These are phyloP conservation scores for Acephala macrosclerotiorum DNA, from an alignment of 2,329 filamentous ascomycete genomes.

Conservation along the genomic window DNA sequence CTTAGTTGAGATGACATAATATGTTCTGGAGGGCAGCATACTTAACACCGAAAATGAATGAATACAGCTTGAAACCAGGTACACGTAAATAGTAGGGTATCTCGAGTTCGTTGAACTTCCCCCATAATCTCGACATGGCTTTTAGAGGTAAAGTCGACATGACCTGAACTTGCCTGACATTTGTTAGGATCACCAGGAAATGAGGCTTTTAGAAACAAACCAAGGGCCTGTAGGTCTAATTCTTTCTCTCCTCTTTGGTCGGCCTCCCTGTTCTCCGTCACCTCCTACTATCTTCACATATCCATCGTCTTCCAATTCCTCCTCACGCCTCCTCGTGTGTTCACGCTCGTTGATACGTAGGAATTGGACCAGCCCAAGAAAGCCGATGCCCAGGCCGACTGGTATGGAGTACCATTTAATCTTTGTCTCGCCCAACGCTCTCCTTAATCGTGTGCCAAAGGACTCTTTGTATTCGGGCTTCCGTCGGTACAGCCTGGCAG, in stretches of 20 bases:
- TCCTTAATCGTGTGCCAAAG: conserved; percentile 54
- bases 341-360: conserved; percentile 64
- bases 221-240: conserved; percentile 74
- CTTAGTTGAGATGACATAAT: conserved; percentile 29
- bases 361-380: conserved; percentile 70
- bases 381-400: conserved; percentile 70
- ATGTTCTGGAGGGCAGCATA: conserved; percentile 42
- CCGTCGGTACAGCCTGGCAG: conserved; percentile 34
- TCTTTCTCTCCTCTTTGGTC: conserved; percentile 55
- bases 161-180: conserved; percentile 69
- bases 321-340: conserved; percentile 47
- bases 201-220: conserved; percentile 43
- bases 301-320: conserved; percentile 48
- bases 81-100: conserved; percentile 75
- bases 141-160: conserved; percentile 79
- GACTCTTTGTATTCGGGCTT: conserved; percentile 41
- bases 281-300: conserved; percentile 31
- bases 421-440: conserved; percentile 67
- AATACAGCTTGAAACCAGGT: conserved; percentile 78
- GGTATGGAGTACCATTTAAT: conserved; percentile 78
- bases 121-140: conserved; percentile 75
- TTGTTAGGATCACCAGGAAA: conserved; percentile 26
- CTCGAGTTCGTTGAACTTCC: conserved; percentile 75
- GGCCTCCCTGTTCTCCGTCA: conserved; percentile 52
- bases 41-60: conserved; percentile 77